phyloP scores from a whole-genome alignment of 176 grass and related monocot genomes.

The Eremochloa ophiuroides region DNA sequence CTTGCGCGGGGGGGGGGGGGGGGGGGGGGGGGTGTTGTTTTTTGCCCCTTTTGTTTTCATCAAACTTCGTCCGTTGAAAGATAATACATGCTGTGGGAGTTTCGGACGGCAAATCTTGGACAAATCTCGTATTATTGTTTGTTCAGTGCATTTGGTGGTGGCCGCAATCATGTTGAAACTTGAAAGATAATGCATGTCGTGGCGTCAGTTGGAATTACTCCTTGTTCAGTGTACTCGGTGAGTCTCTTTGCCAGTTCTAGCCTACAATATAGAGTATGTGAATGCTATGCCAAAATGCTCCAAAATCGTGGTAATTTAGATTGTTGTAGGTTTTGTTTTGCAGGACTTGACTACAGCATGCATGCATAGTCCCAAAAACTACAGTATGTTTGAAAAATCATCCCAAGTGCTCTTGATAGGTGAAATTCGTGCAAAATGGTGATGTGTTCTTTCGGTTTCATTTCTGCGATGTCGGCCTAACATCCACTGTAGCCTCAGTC shows the following conservation, averaged over 20 bases:
- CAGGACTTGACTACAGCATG: not conserved
- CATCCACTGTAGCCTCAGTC: not conserved
- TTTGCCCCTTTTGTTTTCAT: not conserved
- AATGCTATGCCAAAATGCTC: not conserved
- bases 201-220: not conserved
- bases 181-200: not conserved
- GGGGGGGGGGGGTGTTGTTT: too few relatives aligned
- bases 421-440: not conserved
- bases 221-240: not conserved
- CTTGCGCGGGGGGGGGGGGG: too few relatives aligned
- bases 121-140: not conserved
- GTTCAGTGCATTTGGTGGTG: slow-evolving; percentile 20
- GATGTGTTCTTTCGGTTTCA: not conserved
- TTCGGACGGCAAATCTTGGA: slow-evolving; percentile 4
- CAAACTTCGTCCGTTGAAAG: not conserved
- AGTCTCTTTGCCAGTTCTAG: not conserved
- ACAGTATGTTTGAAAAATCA: not conserved
- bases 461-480: not conserved
- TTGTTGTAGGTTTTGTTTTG: not conserved
- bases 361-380: not conserved
- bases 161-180: slow-evolving; percentile 17
- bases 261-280: not conserved
- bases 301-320: not conserved
- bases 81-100: slow-evolving; percentile 10
- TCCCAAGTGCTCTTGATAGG: not conserved